These are phyloP conservation scores for Guadua angustifolia DNA, from an alignment of 176 grass and related monocot genomes.

Conservation along the genomic window DNA sequence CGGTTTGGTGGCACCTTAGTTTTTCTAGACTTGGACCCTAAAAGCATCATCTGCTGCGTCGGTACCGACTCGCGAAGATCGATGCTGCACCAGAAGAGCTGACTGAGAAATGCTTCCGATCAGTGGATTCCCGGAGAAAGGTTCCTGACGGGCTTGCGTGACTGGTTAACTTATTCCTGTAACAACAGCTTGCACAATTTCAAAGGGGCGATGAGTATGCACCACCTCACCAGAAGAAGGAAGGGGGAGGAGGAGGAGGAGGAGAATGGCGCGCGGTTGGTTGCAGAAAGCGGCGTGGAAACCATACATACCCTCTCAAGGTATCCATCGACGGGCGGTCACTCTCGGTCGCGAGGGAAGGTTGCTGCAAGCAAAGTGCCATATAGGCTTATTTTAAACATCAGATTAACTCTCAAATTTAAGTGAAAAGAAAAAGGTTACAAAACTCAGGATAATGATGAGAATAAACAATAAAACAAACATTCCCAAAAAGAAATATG, in stretches of 20 bases:
- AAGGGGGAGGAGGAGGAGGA: not conserved
- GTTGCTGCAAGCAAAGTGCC: too few relatives aligned
- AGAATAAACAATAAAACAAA: too few relatives aligned
- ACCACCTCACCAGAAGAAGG: not conserved
- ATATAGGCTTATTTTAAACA: too few relatives aligned
- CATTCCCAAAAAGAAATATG: too few relatives aligned
- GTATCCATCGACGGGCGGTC: too few relatives aligned
- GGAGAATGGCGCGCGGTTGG: not conserved
- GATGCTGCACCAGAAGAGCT: not conserved
- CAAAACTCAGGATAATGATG: too few relatives aligned
- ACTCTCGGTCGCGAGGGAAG: too few relatives aligned
- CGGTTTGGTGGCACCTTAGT: not conserved
- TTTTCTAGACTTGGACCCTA: not conserved
- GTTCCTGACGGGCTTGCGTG: not conserved
- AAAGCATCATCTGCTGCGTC: not conserved
- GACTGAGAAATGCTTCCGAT: not conserved
- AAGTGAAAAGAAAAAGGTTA: too few relatives aligned
- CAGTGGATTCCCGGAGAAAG: not conserved
- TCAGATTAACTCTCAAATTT: too few relatives aligned
- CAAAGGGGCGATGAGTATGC: constrained; percentile 1
- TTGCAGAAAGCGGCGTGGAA: constrained; percentile 34
- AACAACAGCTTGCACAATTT: not conserved
- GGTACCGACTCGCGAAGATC: not conserved
- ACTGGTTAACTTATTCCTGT: not conserved
- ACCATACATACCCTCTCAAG: not conserved